Base-by-base conservation (phyloP, 2,329 filamentous ascomycete species). In the Botrytis deweyae region DNA sequence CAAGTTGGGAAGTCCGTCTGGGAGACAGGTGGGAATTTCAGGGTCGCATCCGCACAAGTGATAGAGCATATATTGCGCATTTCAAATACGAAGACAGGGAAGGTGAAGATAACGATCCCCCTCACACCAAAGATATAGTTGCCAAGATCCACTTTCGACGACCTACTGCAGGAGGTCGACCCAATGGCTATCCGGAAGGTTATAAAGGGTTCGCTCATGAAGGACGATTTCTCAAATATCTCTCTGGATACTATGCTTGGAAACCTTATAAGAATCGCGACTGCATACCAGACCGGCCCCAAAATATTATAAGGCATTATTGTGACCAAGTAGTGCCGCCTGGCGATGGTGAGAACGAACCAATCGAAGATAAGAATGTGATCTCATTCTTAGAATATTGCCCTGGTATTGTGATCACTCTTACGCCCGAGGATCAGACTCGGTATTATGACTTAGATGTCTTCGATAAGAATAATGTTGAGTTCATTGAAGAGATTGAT, bases 381-480 rank as follows among this genome's bases (percentile, higher is more conserved):
- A 7, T 68, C 7, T 29, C 25, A 33, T 68, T 68, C 29, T 58
- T 68, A 49, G 65, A 68, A 58, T 68, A 42, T 55, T 68, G 65
- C 25, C 65, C 65, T 8, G 65, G 65, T 33, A 7, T 68, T 42
- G 14, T 68, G 49, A 16, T 55, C n/a, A 29, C 14, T 18, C 49
- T 0, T 12, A 7, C n/a, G n/a, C 12, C n/a, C n/a, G 52, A 58
- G 36, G 4, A 33, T 1, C 10, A 22, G 6, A 58, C 2, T 4
- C 10, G 3, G 18, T 42, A n/a, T 3, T 20, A 68, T 58, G 38
- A 68, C 20, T 55, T 68, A 9, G 36, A 25, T 1, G 36, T 68
- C 12, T 68, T 68, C 29, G 49, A 68, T 58, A 14, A 20, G 25
- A 0, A 22, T 16, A n/a, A 14, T 22, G 1, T 6, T 9, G 4